Evolutionary conservation across 257 asterid species (phyloP).

Genomic region (Catharanthus roseus): DNA sequence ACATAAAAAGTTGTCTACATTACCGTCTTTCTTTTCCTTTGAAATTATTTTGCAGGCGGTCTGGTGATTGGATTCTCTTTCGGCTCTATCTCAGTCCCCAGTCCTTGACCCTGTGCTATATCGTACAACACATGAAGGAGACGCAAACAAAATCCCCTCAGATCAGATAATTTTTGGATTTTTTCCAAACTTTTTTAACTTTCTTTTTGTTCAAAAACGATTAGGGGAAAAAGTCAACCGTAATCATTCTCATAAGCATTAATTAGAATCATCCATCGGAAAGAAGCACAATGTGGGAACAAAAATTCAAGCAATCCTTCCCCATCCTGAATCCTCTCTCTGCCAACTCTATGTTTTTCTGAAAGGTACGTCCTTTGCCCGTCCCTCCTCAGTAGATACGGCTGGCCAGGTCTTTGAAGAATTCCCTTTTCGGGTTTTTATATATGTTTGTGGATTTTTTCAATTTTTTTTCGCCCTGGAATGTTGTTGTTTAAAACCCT

Average conservation of each 20-base stretch:
- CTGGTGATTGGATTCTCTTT: background rate
- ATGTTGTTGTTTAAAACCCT: background rate
- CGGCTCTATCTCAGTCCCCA: background rate
- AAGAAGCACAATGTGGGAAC: slow-evolving; percentile 9
- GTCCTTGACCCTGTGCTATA: background rate
- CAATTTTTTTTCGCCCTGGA: too few species aligned
- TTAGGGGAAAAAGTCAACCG: background rate
- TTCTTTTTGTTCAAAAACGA: too few species aligned
- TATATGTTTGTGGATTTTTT: too few species aligned
- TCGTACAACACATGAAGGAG: too few species aligned
- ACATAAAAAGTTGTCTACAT: background rate
- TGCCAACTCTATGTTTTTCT: slow-evolving; percentile 1
- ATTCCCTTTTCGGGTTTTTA: too few species aligned
- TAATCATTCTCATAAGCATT: background rate
- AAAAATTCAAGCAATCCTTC: background rate
- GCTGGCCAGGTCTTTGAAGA: background rate
- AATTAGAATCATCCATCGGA: background rate
- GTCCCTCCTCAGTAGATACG: background rate
- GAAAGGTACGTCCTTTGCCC: slow-evolving; percentile 7
- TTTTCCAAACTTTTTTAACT: too few species aligned
- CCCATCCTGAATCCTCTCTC: background rate
- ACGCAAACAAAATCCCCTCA: too few species aligned
- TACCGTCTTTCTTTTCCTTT: too few species aligned
- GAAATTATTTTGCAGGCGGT: background rate
- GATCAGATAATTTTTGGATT: background rate